Evolutionary conservation across 441 rosid species (phyloP).

Genomic region (Theobroma grandiflorum): DNA sequence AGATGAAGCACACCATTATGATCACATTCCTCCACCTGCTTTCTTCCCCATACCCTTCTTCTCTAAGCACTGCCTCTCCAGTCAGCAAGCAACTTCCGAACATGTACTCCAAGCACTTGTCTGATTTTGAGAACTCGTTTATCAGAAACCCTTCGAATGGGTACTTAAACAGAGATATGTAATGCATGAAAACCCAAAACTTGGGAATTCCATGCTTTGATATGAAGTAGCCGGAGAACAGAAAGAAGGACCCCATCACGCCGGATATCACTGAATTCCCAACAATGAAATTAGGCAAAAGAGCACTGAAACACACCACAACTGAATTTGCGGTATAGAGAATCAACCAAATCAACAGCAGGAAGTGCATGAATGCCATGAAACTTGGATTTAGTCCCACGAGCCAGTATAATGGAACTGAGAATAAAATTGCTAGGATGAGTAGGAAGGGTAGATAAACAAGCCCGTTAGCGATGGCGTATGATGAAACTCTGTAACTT

Average conservation of each 20-base stretch:
- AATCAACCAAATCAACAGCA: slow-evolving; percentile 84
- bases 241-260: slow-evolving; percentile 93
- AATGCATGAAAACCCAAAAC: slow-evolving; percentile 95
- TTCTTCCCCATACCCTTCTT: slow-evolving; percentile 80
- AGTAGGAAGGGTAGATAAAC: slow-evolving; percentile 93
- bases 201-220: slow-evolving; percentile 76
- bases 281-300: slow-evolving; percentile 91
- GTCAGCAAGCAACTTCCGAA: slow-evolving; percentile 68
- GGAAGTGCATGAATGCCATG: slow-evolving; percentile 75
- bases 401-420: slow-evolving; percentile 85
- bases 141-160: slow-evolving; percentile 94
- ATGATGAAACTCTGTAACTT: slow-evolving; percentile 91
- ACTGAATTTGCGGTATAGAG: slow-evolving; percentile 96
- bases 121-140: slow-evolving; percentile 82
- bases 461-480: slow-evolving; percentile 81
- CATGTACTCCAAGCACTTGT: slow-evolving; percentile 73
- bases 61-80: slow-evolving; percentile 74
- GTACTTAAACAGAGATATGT: slow-evolving; percentile 86
- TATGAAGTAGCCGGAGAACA: slow-evolving; percentile 94
- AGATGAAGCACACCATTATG: slow-evolving; percentile 77
- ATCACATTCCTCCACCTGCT: slow-evolving; percentile 79
- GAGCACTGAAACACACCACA: slow-evolving; percentile 90
- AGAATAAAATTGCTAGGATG: slow-evolving; percentile 70
- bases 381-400: slow-evolving; percentile 75
- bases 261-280: slow-evolving; percentile 92